Conservation (phyloP, 2,329 filamentous ascomycete species). For the Sporothrix sp. region DNA sequence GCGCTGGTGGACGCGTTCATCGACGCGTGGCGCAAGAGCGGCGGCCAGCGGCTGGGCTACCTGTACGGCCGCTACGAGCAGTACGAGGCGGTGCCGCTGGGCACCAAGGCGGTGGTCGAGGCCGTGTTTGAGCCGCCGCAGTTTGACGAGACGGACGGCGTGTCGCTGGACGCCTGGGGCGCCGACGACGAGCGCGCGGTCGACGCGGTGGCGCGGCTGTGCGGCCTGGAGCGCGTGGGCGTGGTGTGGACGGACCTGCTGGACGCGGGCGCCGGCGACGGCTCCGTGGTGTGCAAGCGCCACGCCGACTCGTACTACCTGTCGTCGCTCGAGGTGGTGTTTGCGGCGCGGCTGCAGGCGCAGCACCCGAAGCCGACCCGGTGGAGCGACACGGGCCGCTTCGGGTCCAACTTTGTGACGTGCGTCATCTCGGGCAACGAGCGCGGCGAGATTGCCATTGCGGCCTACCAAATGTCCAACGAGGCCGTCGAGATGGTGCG, state of each 20-base stretch:
- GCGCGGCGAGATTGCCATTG: slow-evolving; percentile 75
- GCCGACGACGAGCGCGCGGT: slow-evolving; percentile 76
- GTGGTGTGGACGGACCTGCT: slow-evolving; percentile 92
- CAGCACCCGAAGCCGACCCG: slow-evolving; percentile 84
- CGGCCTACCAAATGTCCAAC: slow-evolving; percentile 90
- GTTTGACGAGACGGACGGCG: slow-evolving; percentile 75
- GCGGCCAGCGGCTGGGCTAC: slow-evolving; percentile 75
- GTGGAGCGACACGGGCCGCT: slow-evolving; percentile 90
- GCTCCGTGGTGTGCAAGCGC: slow-evolving; percentile 84
- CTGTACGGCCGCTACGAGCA: slow-evolving; percentile 86
- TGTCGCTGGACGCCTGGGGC: slow-evolving; percentile 76
- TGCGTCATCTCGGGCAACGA: slow-evolving; percentile 93
- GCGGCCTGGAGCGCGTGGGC: slow-evolving; percentile 79
- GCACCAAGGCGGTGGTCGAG: slow-evolving; percentile 90
- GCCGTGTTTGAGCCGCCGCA: slow-evolving; percentile 96
- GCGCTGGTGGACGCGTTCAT: slow-evolving; percentile 81
- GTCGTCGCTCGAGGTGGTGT: slow-evolving; percentile 83
- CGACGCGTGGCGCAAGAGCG: slow-evolving; percentile 82
- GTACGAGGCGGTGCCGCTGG: slow-evolving; percentile 85
- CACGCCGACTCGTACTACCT: slow-evolving; percentile 93
- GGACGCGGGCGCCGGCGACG: slow-evolving; percentile 71
- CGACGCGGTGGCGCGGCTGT: slow-evolving; percentile 68
- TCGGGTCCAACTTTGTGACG: slow-evolving; percentile 94
- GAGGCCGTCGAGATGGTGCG: slow-evolving; percentile 94
- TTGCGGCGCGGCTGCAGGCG: slow-evolving; percentile 79